phyloP scores from a whole-genome alignment of 352 stramenopile genomes.

The Albugo candida region DNA sequence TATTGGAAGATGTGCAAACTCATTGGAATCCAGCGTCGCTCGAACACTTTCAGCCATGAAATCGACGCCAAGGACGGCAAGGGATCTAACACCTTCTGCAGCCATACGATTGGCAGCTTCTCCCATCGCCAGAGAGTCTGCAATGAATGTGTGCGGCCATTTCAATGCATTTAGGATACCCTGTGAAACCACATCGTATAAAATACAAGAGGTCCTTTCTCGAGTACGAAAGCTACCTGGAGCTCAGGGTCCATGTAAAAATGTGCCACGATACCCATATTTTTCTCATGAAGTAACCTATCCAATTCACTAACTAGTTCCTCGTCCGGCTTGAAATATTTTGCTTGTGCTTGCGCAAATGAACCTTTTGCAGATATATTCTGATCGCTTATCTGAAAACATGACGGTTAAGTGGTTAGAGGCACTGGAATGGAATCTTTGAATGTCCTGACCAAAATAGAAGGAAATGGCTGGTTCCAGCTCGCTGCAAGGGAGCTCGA shows the following conservation, averaged over 20 bases:
- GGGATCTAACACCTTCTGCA: conserved; percentile 62
- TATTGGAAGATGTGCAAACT: conserved; percentile 83
- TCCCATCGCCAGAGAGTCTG: conserved; percentile 95
- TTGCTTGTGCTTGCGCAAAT: conserved; percentile 77
- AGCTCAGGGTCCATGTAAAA: conserved; percentile 99
- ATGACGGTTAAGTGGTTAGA: no score
- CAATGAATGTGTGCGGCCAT: conserved; percentile 86
- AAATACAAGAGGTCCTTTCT: not conserved
- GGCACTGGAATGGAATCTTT: no score
- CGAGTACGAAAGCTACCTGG: conserved; percentile 41
- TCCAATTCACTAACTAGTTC: conserved; percentile 77
- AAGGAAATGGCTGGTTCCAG: no score
- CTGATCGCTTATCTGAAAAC: no score
- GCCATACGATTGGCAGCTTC: conserved; percentile 92
- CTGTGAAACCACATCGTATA: conserved; percentile 4
- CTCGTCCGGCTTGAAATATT: conserved; percentile 70
- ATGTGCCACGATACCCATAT: conserved; percentile 93
- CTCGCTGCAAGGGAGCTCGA: no score
- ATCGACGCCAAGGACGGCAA: conserved; percentile 92
- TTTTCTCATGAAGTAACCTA: conserved; percentile 71
- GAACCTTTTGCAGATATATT: conserved; percentile 12
- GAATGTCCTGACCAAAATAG: no score
- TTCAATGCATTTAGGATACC: conserved; percentile 62
- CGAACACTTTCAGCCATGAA: conserved; percentile 96
- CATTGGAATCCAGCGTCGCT: conserved; percentile 86